phyloP scores from a whole-genome alignment of 2,329 filamentous ascomycete species.

The Fusarium buxicola region DNA sequence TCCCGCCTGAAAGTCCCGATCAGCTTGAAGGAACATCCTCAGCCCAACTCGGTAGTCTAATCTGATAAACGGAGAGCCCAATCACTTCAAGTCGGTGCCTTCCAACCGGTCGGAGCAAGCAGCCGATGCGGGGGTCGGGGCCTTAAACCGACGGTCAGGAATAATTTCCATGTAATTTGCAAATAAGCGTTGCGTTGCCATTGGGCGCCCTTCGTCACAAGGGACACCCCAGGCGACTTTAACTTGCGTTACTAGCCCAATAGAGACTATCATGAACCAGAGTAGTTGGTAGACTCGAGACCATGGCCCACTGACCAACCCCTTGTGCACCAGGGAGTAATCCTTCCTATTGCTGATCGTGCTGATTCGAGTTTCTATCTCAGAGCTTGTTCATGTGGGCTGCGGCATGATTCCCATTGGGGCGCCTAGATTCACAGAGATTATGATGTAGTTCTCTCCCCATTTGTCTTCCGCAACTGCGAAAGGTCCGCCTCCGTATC shows the following conservation, averaged over 20 bases:
- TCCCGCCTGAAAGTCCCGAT: neutral
- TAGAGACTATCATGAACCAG: slow-evolving; percentile 6
- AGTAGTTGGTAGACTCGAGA: slow-evolving; percentile 9
- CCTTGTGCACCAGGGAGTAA: neutral
- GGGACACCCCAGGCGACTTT: neutral
- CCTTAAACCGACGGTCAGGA: slow-evolving; percentile 6
- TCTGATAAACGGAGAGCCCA: slow-evolving; percentile 10
- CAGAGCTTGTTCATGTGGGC: neutral
- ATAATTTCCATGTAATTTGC: slow-evolving; percentile 1
- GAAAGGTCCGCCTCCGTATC: slow-evolving; percentile 8
- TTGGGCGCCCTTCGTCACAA: slow-evolving; percentile 7
- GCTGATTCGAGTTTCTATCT: neutral
- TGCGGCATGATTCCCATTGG: slow-evolving; percentile 7
- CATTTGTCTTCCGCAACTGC: neutral
- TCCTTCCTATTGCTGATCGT: slow-evolving; percentile 1
- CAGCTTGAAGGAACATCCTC: neutral
- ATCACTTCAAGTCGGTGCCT: slow-evolving; percentile 4
- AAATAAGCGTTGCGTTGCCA: slow-evolving; percentile 2
- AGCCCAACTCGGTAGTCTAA: neutral
- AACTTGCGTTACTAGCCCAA: neutral
- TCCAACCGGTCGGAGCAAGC: neutral
- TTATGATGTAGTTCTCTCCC: slow-evolving; percentile 8
- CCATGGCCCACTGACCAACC: neutral
- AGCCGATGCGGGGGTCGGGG: slow-evolving; percentile 19
- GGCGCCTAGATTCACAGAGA: neutral